Percentiles rank a stretch among this genome's conserved stretches.
Conservation (phyloP, 352 stramenopile species). For the Saprolegnia parasitica region DNA sequence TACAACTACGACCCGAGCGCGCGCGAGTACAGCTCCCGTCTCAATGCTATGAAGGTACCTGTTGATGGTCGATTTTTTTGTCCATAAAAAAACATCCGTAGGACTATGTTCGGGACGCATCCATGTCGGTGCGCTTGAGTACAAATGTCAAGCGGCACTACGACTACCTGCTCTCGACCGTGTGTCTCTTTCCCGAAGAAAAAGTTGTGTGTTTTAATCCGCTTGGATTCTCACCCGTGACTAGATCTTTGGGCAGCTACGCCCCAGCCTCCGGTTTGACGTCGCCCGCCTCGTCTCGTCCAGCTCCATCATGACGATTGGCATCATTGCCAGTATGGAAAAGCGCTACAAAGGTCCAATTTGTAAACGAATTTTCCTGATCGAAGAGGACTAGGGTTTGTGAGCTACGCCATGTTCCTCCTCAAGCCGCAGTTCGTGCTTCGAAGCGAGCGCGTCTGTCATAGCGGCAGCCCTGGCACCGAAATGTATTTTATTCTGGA, state of each 20-base stretch:
- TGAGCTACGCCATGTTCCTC: slow-evolving; percentile 81
- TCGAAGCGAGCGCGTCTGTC: slow-evolving; percentile 68
- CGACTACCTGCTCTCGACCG: slow-evolving; percentile 16
- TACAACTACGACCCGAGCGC: slow-evolving; percentile 71
- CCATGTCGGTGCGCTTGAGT: slow-evolving; percentile 47
- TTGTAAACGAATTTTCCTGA: too few relatives aligned
- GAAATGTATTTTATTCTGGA: slow-evolving; percentile 86
- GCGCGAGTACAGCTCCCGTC: slow-evolving; percentile 63
- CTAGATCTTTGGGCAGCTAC: slow-evolving; percentile 79
- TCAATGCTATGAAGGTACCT: slow-evolving; percentile 74
- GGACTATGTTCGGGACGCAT: slow-evolving; percentile 71
- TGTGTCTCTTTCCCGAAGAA: slow-evolving; percentile 67
- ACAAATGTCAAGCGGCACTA: slow-evolving; percentile 53
- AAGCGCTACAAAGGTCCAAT: slow-evolving; percentile 83
- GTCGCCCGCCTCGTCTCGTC: slow-evolving; percentile 67
- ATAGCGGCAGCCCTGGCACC: slow-evolving; percentile 53
- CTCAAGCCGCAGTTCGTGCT: slow-evolving; percentile 71
- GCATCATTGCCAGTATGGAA: slow-evolving; percentile 81
- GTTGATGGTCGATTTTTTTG: too few relatives aligned
- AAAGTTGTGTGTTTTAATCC: slow-evolving; percentile 39
- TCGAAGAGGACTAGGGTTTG: slow-evolving; percentile 36
- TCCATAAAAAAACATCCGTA: not conserved
- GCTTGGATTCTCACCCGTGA: not conserved
- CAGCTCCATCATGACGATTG: slow-evolving; percentile 73
- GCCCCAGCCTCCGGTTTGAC: slow-evolving; percentile 74